Evolutionary conservation across 208 protist species (phyloP), one percentile per base, ranked within the genome.

Genomic region (Trypanosoma rangeli): DNA sequence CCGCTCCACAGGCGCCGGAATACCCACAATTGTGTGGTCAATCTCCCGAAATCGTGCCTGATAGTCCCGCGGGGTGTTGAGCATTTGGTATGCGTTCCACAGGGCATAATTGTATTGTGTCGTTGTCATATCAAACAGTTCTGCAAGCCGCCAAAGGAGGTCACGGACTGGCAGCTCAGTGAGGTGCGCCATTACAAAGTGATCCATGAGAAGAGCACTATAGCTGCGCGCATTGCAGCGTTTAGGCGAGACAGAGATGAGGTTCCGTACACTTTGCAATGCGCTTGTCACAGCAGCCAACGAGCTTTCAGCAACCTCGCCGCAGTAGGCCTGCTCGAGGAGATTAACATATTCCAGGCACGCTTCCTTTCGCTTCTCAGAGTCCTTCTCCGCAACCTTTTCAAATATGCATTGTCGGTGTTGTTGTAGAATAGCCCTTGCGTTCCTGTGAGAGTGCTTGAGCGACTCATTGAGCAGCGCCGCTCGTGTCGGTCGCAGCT

Each of bases 21-120:
- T 70, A 18, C 77, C 76, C 57, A 75, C 48, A 46, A 92, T 59
- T 18, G 68, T 75, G 24, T 82, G 74, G 49, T 92, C 86, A 39
- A 92, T 76, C 10, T 80, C 79, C 20, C 80, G 81, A 55, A 92
- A 89, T 16, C 86, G 73, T 15, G 79, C 81, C 62, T 92, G 81
- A 60, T 92, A 89, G 70, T 87, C 82, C 61, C 83, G 79, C n/a
- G 79, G 73, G 64, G 76, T 72, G 10, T 76, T 72, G 20, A 87
- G 66, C 58, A 50, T 35, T 31, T 80, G 79, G 65, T 84, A 81
- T 65, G 79, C 56, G 37, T 64, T 80, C 7, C 75, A 65, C 22
- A 92, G 77, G 73, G 78, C 73, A 54, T 80, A 71, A 60, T 82
- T 78, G 58, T 82, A 80, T 33, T 85, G 63, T 20, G 64, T 31